A percentile compares a stretch with the other conserved stretches of the same genome.
phyloP scores from a whole-genome alignment of 352 stramenopile species.

The Pythium pyrilobum region DNA sequence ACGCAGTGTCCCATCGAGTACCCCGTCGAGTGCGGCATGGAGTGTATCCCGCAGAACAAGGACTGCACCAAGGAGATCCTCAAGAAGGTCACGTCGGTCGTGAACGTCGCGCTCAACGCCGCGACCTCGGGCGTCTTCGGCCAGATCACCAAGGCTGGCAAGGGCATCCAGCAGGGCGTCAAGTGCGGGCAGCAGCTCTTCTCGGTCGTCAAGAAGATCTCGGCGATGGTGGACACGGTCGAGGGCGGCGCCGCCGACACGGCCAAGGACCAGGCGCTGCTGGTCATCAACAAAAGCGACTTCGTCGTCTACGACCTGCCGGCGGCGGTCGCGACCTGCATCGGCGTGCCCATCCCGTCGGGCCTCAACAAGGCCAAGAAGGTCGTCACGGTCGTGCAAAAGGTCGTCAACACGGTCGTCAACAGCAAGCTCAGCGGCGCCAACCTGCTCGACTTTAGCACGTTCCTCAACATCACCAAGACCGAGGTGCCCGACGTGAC shows the following conservation, averaged over 20 bases:
- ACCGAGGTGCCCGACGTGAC: not conserved
- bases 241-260: constrained; percentile 20
- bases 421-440: constrained; percentile 20
- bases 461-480: constrained; percentile 12
- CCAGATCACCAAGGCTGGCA: constrained; percentile 16
- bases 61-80: constrained; percentile 46
- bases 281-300: constrained; percentile 54
- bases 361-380: constrained; percentile 32
- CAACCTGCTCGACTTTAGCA: constrained; percentile 12
- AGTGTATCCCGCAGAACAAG: constrained; percentile 57
- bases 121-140: constrained; percentile 36
- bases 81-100: constrained; percentile 35
- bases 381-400: constrained; percentile 26
- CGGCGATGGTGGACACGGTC: constrained; percentile 9
- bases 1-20: constrained; percentile 50
- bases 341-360: constrained; percentile 23
- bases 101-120: constrained; percentile 28
- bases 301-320: constrained; percentile 48
- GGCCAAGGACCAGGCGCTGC: constrained; percentile 43
- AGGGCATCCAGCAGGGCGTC: constrained; percentile 16
- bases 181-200: constrained; percentile 23
- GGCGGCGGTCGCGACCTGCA: constrained; percentile 37
- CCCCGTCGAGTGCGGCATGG: constrained; percentile 46
- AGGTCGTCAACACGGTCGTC: constrained; percentile 28
- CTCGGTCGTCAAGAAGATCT: constrained; percentile 6